These are phyloP conservation scores for Haberlea rhodopensis DNA, from an alignment of 257 asterid species.

Conservation along the genomic window DNA sequence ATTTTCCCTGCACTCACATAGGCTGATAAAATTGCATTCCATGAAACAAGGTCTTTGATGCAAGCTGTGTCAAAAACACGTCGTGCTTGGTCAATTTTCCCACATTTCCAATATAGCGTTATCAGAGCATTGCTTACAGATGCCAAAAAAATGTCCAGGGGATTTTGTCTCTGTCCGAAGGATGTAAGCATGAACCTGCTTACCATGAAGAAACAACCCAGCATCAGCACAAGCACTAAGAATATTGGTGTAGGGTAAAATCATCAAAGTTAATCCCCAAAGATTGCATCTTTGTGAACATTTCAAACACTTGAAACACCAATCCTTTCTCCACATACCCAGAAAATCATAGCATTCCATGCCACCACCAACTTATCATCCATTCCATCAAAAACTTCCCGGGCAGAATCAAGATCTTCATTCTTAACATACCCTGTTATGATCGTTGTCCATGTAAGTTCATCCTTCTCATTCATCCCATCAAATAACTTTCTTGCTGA, in stretches of 20 bases:
- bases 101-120: constrained; percentile 64
- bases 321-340: constrained; percentile 66
- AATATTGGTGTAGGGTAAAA: constrained; percentile 56
- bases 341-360: constrained; percentile 77
- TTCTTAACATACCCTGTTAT: constrained; percentile 67
- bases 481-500: constrained; percentile 53
- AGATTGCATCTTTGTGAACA: constrained; percentile 51
- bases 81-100: constrained; percentile 49
- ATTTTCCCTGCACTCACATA: constrained; percentile 46
- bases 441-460: constrained; percentile 65
- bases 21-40: too few species aligned
- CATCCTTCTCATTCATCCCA: too few species aligned
- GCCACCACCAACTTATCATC: constrained; percentile 61
- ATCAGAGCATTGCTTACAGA: constrained; percentile 59
- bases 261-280: constrained; percentile 54
- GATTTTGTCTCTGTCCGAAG: constrained; percentile 44
- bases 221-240: too few species aligned
- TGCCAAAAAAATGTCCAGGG: constrained; percentile 35
- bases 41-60: constrained; percentile 60
- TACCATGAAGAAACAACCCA: constrained; percentile 55
- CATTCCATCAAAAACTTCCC: constrained; percentile 59
- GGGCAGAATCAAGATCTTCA: constrained; percentile 54
- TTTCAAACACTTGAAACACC: constrained; percentile 45
- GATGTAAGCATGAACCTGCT: constrained; percentile 60
- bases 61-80: constrained; percentile 40